Evolutionary conservation across 1,139 yeast genomes (phyloP).

Genomic region (Candida glucosophila): DNA sequence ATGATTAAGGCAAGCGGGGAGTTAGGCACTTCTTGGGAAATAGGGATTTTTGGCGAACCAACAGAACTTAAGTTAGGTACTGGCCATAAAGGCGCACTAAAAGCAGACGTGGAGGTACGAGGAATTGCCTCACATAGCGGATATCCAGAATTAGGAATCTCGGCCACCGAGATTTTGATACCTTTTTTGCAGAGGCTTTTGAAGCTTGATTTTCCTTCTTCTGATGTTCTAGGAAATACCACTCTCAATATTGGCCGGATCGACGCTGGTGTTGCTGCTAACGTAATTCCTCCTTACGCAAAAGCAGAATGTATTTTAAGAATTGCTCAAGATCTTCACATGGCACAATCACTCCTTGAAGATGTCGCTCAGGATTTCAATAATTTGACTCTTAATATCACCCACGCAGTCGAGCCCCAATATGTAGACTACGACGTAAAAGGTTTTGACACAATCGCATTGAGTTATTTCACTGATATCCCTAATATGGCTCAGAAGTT

Average conservation of each 20-base stretch:
- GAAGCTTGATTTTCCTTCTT: constrained; percentile 35
- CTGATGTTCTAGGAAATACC: constrained; percentile 49
- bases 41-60: constrained; percentile 68
- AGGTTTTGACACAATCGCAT: constrained; percentile 49
- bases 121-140: constrained; percentile 67
- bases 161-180: constrained; percentile 51
- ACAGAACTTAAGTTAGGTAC: constrained; percentile 61
- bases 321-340: constrained; percentile 40
- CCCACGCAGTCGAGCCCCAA: constrained; percentile 20
- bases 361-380: constrained; percentile 24
- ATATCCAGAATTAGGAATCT: constrained; percentile 60
- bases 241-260: constrained; percentile 55
- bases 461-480: constrained; percentile 60
- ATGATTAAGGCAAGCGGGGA: constrained; percentile 36
- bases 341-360: constrained; percentile 25
- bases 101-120: constrained; percentile 31
- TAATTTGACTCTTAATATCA: constrained; percentile 10
- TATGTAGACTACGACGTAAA: constrained; percentile 52
- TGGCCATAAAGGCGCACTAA: constrained; percentile 57
- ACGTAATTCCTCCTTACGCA: constrained; percentile 58
- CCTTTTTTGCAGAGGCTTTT: constrained; percentile 33
- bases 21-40: constrained; percentile 45
- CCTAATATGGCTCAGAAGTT: constrained; percentile 41
- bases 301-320: constrained; percentile 43
- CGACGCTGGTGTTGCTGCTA: constrained; percentile 51